Conservation (phyloP, 2,329 filamentous ascomycete species). For the Hypocreales sp. region DNA sequence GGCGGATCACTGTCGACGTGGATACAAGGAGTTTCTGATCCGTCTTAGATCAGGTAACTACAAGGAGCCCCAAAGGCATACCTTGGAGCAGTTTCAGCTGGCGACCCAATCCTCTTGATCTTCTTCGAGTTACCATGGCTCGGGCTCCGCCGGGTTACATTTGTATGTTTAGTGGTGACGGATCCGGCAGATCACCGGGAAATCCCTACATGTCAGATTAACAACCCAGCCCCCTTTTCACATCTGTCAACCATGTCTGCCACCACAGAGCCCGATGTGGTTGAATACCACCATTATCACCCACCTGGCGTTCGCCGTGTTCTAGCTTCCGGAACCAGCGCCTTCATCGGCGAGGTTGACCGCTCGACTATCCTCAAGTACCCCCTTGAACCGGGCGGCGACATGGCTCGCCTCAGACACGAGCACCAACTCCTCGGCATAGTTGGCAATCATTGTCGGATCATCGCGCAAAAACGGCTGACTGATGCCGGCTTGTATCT, state of each 20-base stretch:
- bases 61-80: no score
- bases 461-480: constrained; percentile 4
- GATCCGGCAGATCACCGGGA: no score
- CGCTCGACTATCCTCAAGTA: constrained; percentile 9
- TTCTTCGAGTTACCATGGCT: no score
- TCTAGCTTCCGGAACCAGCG: constrained; percentile 3
- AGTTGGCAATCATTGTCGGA: constrained; percentile 4
- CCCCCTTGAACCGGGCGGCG: constrained; percentile 5
- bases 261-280: constrained; percentile 1
- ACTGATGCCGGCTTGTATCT: constrained; percentile 5
- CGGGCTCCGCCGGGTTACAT: no score
- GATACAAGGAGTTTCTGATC: no score
- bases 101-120: no score
- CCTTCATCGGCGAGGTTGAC: constrained; percentile 8
- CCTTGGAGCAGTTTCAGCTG: no score
- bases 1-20: no score
- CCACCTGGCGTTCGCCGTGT: constrained; percentile 2
- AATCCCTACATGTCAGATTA: no score
- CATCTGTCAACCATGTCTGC: neutral
- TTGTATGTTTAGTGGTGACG: no score
- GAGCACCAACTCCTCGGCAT: constrained; percentile 5
- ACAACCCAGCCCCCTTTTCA: no score
- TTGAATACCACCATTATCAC: constrained; percentile 2
- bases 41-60: no score
- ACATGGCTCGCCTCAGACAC: constrained; percentile 4